phyloP scores from a whole-genome alignment of 306 rosid species.

The Castanea crenata region DNA sequence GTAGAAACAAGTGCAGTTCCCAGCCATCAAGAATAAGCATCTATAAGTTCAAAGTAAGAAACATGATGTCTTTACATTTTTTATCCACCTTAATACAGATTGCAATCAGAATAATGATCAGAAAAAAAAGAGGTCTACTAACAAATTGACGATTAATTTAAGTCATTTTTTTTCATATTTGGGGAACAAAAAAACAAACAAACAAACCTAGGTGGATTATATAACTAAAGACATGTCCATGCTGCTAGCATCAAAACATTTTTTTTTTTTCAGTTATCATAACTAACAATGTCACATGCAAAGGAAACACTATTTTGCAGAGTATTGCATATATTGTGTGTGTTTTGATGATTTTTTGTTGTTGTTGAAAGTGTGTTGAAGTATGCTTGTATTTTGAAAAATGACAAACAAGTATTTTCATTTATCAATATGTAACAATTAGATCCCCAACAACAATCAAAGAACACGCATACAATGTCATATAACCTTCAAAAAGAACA shows the following conservation, averaged over 20 bases:
- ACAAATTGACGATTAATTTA: neutral
- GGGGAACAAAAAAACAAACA: too few species aligned
- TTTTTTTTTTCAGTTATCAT: neutral
- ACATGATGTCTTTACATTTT: neutral
- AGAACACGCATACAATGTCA: conserved; percentile 8
- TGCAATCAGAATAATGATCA: neutral
- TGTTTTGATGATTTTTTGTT: too few species aligned
- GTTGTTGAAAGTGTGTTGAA: too few species aligned
- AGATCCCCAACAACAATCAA: conserved; percentile 13
- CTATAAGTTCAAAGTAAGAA: neutral
- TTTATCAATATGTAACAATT: conserved; percentile 10
- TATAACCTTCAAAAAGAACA: conserved; percentile 17
- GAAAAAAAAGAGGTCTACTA: neutral
- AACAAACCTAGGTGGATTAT: neutral
- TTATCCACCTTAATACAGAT: neutral
- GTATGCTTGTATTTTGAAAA: too few species aligned
- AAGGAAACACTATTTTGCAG: neutral
- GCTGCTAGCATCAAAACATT: neutral
- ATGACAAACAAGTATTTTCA: neutral
- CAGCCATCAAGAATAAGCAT: neutral
- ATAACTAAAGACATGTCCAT: neutral
- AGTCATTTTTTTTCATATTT: neutral
- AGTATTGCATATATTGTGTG: neutral
- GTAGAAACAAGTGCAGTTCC: neutral
- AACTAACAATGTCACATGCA: neutral